Evolutionary conservation across 106 monocot species (phyloP), one percentile per base, ranked within the genome.

Genomic region (Dendrobium chrysotoxum): DNA sequence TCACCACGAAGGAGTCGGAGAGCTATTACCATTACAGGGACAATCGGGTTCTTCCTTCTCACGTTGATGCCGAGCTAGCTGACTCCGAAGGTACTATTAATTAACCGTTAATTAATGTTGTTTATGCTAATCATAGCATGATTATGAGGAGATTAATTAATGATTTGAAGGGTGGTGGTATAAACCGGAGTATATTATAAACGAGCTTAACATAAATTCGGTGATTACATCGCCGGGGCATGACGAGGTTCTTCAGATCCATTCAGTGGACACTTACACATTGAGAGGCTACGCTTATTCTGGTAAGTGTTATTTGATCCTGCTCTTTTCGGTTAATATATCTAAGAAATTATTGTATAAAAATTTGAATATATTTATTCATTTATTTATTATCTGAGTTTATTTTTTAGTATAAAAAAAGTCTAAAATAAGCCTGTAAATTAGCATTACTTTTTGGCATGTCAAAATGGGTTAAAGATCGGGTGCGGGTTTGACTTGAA

Each of bases 171-270:
- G 88, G 0, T 99, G 98, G 98, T 99, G 98, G 98, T 99, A 99
- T 83, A 99, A 92, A 77, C 95, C 89, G 79, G 98, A 99, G 84
- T 86, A 99, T 79, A 99, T 99, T 80, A 94, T 99, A 76, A 95
- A 99, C 53, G 98, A 99, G 89, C 80, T 99, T 25, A 99, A 95
- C 88, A 87, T 93, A 20, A 99, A 99, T 82, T 99, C 98, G 45
- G 98, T 90, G 31, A 95, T 99, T 72, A 99, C 98, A 38, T 88
- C 98, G 16, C 98, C 98, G 6, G 84, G 79, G 0, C 98, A 99
- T 75, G 92, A 90, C 28, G 92, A 95, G 85, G 81, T 93, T 28
- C 86, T 99, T 0, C 91, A 92, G 0, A 91, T 99, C 79, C 91
- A 90, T 76, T 79, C 87, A 2, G 7, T 80, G 17, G 89, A 88